Evolutionary conservation across 1,284 basidiomycete genomes (phyloP), one percentile per base, ranked within the genome.

Genomic region (Melanopsichium pennsylvanicum): DNA sequence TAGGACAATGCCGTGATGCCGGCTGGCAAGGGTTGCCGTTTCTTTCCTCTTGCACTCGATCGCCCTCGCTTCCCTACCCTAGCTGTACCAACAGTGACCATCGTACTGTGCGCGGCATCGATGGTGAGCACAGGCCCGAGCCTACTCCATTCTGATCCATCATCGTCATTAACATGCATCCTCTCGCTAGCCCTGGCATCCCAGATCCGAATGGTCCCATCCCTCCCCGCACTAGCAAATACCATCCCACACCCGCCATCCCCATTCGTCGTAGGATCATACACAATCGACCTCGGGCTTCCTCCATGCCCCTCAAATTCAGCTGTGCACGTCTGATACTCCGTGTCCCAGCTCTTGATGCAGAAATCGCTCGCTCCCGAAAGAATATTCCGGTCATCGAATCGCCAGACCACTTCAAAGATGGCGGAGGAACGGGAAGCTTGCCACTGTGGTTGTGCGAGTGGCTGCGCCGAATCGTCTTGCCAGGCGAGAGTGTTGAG

Each of bases 201-300:
- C 67, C 66, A 80, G 16, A 80, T 42, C 29, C 75, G 70, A 15
- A 80, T 63, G 15, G 63, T 64, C 6, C 79, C 79, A 42, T 80
- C 79, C 34, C 79, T 60, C 0, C 70, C 79, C 7, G 74, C 79
- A 35, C 71, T 75, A 4, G 68, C 62, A 22, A 80, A 70, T 2
- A 80, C 35, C 37, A 69, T 59, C 4, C 72, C 72, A 13, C 60
- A 63, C 13, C 52, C 60, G 15, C 58, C 58, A 38, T 63, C 60
- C 2, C 66, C 66, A 23, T 58, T 62, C 4, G 40, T 57, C 2
- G 51, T 50, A 19, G 78, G 76, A 43, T 78, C 76, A 54, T 72
- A 80, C 11, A 70, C 69, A 13, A 80, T 70, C 12, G 70, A 70
- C 13, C 76, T 52, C 12, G 76, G 69, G 19, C 74, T 75, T 1